phyloP scores from a whole-genome alignment of 2,329 filamentous ascomycete genomes.

The Claviceps maximensis region DNA sequence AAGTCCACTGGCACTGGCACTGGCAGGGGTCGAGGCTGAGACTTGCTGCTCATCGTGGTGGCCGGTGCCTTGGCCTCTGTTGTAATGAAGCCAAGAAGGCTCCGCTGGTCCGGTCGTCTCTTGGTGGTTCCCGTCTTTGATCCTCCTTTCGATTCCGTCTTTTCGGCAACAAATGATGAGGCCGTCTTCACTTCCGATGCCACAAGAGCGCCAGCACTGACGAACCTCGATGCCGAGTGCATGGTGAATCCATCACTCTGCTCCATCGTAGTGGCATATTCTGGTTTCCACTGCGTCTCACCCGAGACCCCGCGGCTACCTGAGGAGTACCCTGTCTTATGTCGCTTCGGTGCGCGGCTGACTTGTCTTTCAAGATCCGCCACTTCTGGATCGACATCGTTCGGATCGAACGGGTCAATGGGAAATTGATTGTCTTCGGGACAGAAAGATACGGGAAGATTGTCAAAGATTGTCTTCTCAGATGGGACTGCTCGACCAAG shows the following conservation, averaged over 20 bases:
- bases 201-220: constrained; percentile 40
- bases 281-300: constrained; percentile 26
- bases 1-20: constrained; percentile 7
- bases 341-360: constrained; percentile 16
- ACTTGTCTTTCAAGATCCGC: constrained; percentile 10
- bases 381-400: constrained; percentile 14
- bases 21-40: no score
- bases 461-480: constrained; percentile 38
- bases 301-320: constrained; percentile 8
- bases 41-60: constrained; percentile 5
- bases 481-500: constrained; percentile 49
- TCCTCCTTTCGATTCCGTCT: constrained; percentile 9
- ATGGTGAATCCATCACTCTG: constrained; percentile 45
- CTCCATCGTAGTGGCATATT: constrained; percentile 50
- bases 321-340: constrained; percentile 12
- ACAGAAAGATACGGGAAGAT: constrained; percentile 38
- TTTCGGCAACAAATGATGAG: constrained; percentile 5
- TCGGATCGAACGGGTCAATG: constrained; percentile 39
- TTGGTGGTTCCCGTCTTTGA: constrained; percentile 16
- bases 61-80: constrained; percentile 9
- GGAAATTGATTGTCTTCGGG: constrained; percentile 58
- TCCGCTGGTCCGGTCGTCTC: constrained; percentile 26
- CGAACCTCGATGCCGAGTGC: constrained; percentile 44
- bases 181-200: constrained; percentile 10
- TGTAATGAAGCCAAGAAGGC: constrained; percentile 28